Evolutionary conservation across 352 stramenopile genomes (phyloP), one percentile per base, ranked within the genome.

Genomic region (Phytophthora syringae): DNA sequence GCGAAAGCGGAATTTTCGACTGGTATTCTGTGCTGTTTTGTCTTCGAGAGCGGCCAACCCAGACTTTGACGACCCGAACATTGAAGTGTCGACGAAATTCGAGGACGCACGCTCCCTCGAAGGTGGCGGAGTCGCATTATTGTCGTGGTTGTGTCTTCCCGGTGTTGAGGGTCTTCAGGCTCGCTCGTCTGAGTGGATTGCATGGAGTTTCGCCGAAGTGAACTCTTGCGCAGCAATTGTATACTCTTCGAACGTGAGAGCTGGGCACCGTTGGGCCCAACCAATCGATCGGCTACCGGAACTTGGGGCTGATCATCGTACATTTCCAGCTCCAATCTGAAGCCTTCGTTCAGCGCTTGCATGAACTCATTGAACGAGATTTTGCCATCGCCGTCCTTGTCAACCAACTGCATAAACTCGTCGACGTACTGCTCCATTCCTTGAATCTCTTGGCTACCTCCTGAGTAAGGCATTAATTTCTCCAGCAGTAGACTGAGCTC

Each of bases 361-460:
- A 92, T 94, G 60, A 93, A 92, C 63, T 93, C 85, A 2, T 73
- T 71, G 59, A 90, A 90, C 43, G 82, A 89, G n/a, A 93, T 76
- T 56, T 86, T 91, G 21, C 82, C 84, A 49, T 88, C 78, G 15
- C 74, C 50, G 43, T 93, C 76, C 28, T 74, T 77, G 58, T 93
- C 84, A 40, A 92, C 84, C 3, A 90, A 58, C 15, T 72, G 45
- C 84, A 93, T 90, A 45, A 93, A 93, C 25, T 92, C 79, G 11
- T 82, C 81, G 2, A 92, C 81, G 42, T 93, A 93, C 47, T 90
- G 66, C 25, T 92, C 79, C 57, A 93, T 80, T 10, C 64, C 64
- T 40, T 70, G 65, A 16, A 82, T 62, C 4, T 76, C 74, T 18
- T 77, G 70, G 1, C 73, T 80, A 1, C 70, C 77, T n/a, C n/a